Evolutionary conservation across 495 filamentous ascomycete species (phyloP), one percentile per base, ranked within the genome.

Genomic region (Penicillium desertorum): DNA sequence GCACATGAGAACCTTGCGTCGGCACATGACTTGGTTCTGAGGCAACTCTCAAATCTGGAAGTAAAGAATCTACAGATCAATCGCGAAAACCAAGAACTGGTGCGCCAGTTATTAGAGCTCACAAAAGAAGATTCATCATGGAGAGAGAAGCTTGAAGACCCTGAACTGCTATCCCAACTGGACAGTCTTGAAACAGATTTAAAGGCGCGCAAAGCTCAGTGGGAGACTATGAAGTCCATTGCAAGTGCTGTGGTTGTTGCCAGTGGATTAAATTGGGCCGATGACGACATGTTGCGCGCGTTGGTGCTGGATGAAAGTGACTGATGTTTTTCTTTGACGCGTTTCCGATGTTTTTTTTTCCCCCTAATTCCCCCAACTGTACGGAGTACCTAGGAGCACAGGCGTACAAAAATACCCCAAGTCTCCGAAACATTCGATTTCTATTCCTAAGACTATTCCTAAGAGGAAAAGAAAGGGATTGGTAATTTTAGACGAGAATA

Each of bases 251-350:
- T 89, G 37, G 81, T 96, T 32, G 90, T 87, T 22, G 90, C 87
- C 7, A 96, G 91, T 68, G 92, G 91, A 43, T 73, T 94, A 34
- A 83, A 96, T 61, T 96, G 92, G 92, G 84, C 82, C 20, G 76
- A 83, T 45, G 84, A 96, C 69, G 81, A 84, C 41, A 77, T 75
- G 51, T 76, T 96, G 53, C 74, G 83, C 57, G 83, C 82, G 46
- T 75, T 94, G 58, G 91, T 96, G 20, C 76, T 96, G 53, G 89
- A 92, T 69, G 80, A 84, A 54, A 85, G 87, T 59, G 82, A 82
- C 60, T 78, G 59, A 74, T 62, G 64, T 45, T n/a, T 45, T 43
- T 29, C 25, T 51, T 44, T 57, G 16, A 57, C 39, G 57, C 44
- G 42, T 11, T 23, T 16, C 3, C 2, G 36, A 6, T 5, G 9